Conservation (phyloP, 108 stramenopile species). For the Stephanodiscus minutulus region DNA sequence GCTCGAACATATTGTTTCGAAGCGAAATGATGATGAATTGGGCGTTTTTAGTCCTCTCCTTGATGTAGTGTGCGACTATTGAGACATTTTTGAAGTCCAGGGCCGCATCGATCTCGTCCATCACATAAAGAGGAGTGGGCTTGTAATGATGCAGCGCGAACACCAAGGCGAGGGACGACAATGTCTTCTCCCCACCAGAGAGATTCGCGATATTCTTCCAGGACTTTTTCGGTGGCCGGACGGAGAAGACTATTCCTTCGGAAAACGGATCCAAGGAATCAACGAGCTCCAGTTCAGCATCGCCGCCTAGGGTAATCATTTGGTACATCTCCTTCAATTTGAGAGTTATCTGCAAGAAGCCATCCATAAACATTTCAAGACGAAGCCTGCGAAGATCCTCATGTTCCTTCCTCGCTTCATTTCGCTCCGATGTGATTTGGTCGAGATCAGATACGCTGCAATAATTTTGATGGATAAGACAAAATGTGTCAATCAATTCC, state of each 20-base stretch:
- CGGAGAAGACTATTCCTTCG: conserved; percentile 97
- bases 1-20: conserved; percentile 99
- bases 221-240: conserved; percentile 98
- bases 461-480: background rate
- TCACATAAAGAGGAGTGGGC: conserved; percentile 99
- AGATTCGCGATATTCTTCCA: conserved; percentile 99
- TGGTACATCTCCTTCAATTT: conserved; percentile 99
- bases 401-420: conserved; percentile 77
- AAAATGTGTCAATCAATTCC: conserved; percentile 7
- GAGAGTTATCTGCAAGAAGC: conserved; percentile 94
- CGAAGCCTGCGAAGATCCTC: conserved; percentile 94
- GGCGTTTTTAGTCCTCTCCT: conserved; percentile 97
- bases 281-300: conserved; percentile 98
- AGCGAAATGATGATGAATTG: conserved; percentile 99
- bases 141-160: conserved; percentile 99
- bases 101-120: conserved; percentile 99
- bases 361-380: conserved; percentile 98
- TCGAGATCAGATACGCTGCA: conserved; percentile 89
- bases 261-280: conserved; percentile 99
- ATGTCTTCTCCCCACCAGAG: conserved; percentile 98
- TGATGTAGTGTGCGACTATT: conserved; percentile 99
- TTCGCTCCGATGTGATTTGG: conserved; percentile 83
- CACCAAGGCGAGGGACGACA: conserved; percentile 97
- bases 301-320: conserved; percentile 99
- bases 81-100: conserved; percentile 99